Percentiles rank a stretch among this genome's conserved stretches.
These are phyloP conservation scores for Schizosaccharomyces versatilis DNA, from an alignment of 1,139 yeast species.

Conservation along the genomic window DNA sequence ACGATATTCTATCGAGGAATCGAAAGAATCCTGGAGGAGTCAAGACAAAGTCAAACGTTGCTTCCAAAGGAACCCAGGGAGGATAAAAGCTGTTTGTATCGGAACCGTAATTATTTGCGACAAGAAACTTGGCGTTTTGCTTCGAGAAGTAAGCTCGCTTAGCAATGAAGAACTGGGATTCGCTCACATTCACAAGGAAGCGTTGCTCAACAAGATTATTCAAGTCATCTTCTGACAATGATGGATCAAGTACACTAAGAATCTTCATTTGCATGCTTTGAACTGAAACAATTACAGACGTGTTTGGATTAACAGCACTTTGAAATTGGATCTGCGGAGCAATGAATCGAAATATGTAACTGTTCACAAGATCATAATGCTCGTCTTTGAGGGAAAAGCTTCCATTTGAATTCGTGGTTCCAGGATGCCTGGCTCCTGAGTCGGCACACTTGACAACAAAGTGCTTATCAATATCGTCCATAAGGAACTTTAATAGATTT, in stretches of 20 bases:
- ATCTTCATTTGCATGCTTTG: slow-evolving; percentile 51
- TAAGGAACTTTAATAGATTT: slow-evolving; percentile 11
- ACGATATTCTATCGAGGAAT: slow-evolving; percentile 41
- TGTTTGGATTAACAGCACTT: slow-evolving; percentile 38
- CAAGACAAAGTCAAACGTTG: slow-evolving; percentile 38
- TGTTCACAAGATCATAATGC: slow-evolving; percentile 23
- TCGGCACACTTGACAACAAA: slow-evolving; percentile 10
- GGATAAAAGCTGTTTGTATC: slow-evolving; percentile 16
- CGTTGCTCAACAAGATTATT: slow-evolving; percentile 43
- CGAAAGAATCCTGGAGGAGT: slow-evolving; percentile 32
- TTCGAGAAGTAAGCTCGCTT: slow-evolving; percentile 27
- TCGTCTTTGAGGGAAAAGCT: neutral
- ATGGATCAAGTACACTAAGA: slow-evolving; percentile 31
- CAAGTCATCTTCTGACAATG: slow-evolving; percentile 27
- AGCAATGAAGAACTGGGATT: slow-evolving; percentile 52
- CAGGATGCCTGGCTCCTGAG: neutral
- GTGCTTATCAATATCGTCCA: slow-evolving; percentile 10
- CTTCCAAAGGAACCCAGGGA: slow-evolving; percentile 28
- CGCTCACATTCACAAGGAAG: slow-evolving; percentile 42
- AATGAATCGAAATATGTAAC: slow-evolving; percentile 45
- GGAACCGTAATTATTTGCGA: slow-evolving; percentile 22
- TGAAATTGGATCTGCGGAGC: slow-evolving; percentile 76
- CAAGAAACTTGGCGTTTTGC: slow-evolving; percentile 25
- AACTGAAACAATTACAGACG: slow-evolving; percentile 49
- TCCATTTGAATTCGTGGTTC: neutral